Evolutionary conservation across 345 rosid species (phyloP), one percentile per base, ranked within the genome.

Genomic region (Syzygium aqueum): DNA sequence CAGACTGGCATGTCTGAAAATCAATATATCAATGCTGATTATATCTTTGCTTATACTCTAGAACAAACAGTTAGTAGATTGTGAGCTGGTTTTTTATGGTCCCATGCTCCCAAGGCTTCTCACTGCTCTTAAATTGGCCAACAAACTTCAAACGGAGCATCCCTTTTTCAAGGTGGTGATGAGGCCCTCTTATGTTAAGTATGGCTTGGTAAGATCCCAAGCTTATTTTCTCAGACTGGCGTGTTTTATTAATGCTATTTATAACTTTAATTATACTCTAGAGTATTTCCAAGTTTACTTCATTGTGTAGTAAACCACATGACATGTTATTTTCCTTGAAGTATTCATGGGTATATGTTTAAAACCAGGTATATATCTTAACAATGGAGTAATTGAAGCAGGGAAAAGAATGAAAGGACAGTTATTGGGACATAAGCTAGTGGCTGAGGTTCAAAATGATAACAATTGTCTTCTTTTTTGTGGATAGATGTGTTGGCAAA

Each of bases 311-410:
- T n/a, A 61, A 61, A 61, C 17, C 73, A 13, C 37, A 61, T n/a
- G 1, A 13, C 8, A 61, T 13, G 10, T 63, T 63, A 6, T n/a
- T 63, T n/a, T 63, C 21, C 2, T 11, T 14, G 8, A 0, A n/a
- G 0, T 63, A 4, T 63, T 63, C 21, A 0, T 25, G 3, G 7
- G 28, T 25, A 6, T 63, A n/a, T 61, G 33, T 61, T 5, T n/a
- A 0, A 61, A n/a, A 61, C 6, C 8, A 27, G 0, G 0, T n/a
- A 61, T 61, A 63, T 0, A 28, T 61, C 73, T n/a, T 63, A 3
- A n/a, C 37, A 61, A 63, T 63, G 37, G 73, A 14, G 28, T 63
- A 63, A n/a, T 63, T 63, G 73, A 6, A 63, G 77, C 0, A 14
- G 37, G 0, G 0, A 28, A 63, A 61, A 1, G 19, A n/a, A n/a